Percentiles rank a stretch among this genome's conserved stretches.
Evolutionary conservation across 139 green algal genomes (phyloP).

Genomic region (Micractinium conductrix): DNA sequence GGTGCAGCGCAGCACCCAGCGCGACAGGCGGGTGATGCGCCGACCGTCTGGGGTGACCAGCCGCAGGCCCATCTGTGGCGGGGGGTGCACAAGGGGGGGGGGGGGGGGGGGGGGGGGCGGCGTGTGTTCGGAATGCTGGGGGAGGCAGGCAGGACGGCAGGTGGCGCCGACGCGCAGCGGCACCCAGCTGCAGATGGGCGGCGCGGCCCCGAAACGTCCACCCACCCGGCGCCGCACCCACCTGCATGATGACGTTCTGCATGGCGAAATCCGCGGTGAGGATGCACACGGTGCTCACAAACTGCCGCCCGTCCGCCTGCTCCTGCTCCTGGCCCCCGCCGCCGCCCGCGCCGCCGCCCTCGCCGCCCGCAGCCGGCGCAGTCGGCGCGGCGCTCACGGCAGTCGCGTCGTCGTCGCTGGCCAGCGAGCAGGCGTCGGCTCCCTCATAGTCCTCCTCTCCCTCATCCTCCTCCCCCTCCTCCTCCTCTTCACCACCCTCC

Average conservation of each 20-base stretch:
- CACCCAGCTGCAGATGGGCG: too few relatives aligned
- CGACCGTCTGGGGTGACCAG: conserved; percentile 81
- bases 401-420: conserved; percentile 27
- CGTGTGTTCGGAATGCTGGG: too few relatives aligned
- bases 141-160: too few relatives aligned
- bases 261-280: conserved; percentile 96
- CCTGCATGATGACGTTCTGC: conserved; percentile 90
- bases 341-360: conserved; percentile 27
- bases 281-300: conserved; percentile 54
- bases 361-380: not conserved
- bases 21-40: conserved; percentile 69
- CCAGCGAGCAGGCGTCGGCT: conserved; percentile 18
- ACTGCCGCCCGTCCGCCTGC: not conserved
- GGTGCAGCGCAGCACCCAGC: conserved; percentile 86
- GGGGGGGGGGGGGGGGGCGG: too few relatives aligned
- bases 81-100: not conserved
- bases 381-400: not conserved
- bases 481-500: not conserved
- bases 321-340: not conserved
- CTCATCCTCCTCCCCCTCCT: not conserved
- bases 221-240: conserved; percentile 29
- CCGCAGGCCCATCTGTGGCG: conserved; percentile 84
- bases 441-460: not conserved
- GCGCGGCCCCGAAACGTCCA: too few relatives aligned
- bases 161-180: too few relatives aligned